Evolutionary conservation across 2,329 filamentous ascomycete genomes (phyloP), one percentile per base, ranked within the genome.

Genomic region (Dactylellina sp.): DNA sequence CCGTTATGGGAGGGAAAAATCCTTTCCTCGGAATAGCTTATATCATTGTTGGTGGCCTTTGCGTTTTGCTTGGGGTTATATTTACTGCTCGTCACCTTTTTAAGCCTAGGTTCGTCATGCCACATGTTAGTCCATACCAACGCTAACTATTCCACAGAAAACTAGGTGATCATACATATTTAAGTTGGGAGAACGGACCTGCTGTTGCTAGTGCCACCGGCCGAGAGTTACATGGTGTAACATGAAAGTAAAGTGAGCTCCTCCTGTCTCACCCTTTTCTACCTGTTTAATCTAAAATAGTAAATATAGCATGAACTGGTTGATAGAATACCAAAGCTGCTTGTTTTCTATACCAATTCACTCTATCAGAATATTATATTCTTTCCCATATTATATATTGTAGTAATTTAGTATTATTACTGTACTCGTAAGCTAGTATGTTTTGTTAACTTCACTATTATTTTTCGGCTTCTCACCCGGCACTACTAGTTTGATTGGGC

Each of bases 1-100:
- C 92, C 14, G 90, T 97, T 74, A 93, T 99, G 86, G 95, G 95
- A 68, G 95, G 95, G 78, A 91, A 91, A 79, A 99, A 99, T 81
- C 90, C 92, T 24, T 98, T 97, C 85, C 87, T 98, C 57, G 95
- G 95, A 50, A 99, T 99, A 78, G 93, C 93, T 39, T 99, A 98
- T 82, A 86, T 98, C 25, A 92, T 96, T 14, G 92, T 99, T 9
- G 94, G 93, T 65, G 95, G 94, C 52, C 86, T 98, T 71, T 99
- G 95, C 83, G 90, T 99, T 78, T 80, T 97, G 25, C 87, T 99
- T 7, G 95, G 95, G 56, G 88, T 88, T 24, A 81, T 98, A 62
- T 99, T 99, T 83, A 93, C 94, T 35, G 86, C 92, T 75, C 93
- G 92, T 0, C 93, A 98, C 83, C 85, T 98, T 76, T 89, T 99